Percentiles rank a stretch among this genome's conserved stretches.
These are phyloP conservation scores for sorghum (Sorghum bicolor) DNA, from an alignment of 176 grass and related monocot genomes.

Conservation along the genomic window Sorghum_bicolor_NCBIv3 NC_012870.2:56681001-56681500, in stretches of 20 bases:
- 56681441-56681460: not conserved
- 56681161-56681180: slow-evolving; percentile 36
- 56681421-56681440: not conserved
- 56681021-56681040: too few species aligned
- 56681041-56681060: not conserved
- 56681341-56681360: not conserved
- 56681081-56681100: not conserved
- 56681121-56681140: not conserved
- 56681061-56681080: not conserved
- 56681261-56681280: not conserved
- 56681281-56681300: not conserved
- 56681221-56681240: not conserved
- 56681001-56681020: too few species aligned
- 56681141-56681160: not conserved
- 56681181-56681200: not conserved
- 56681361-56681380: not conserved
- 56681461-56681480: not conserved
- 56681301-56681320: not conserved
- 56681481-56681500: not conserved
- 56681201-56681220: slow-evolving; percentile 45
- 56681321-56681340: not conserved
- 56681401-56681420: not conserved
- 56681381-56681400: not conserved
- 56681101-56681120: not conserved
- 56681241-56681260: not conserved